Base-by-base conservation (phyloP, 805 yeast genomes). In the Sungouiozyma ichnusensis region DNA sequence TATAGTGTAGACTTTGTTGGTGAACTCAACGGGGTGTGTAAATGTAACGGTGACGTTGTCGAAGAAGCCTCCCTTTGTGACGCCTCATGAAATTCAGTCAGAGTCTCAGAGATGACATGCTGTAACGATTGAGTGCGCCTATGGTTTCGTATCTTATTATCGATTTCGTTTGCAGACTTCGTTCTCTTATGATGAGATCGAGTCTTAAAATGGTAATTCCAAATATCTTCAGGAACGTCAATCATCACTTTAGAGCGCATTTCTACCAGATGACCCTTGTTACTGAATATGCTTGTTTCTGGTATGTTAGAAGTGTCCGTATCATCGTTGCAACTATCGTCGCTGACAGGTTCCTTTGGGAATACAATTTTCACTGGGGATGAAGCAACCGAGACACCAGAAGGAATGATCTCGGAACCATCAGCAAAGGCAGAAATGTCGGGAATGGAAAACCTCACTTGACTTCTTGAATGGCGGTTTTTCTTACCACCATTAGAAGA, bases 371-470 rank as follows among this genome's bases (percentile, higher is more conserved):
- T 58, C 3, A 48, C 42, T 3, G 63, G 62, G 1, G 64, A 60
- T 16, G 45, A 33, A 11, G 38, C 35, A 14, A 36, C 36, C 11
- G 49, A 41, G 3, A 33, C n/a, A 13, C 16, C 16, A 8, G 36
- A 20, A n/a, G 31, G 15, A n/a, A n/a, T n/a, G n/a, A n/a, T n/a
- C n/a, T n/a, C n/a, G n/a, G n/a, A n/a, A n/a, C 13, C 38, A 16
- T 44, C 36, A 20, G 16, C 3, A 20, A 16, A 27, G 16, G 16
- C 20, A 9, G 19, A 13, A 9, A 45, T 33, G 33, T 48, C 51
- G 9, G 60, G 64, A 4, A 59, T 45, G 5, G 63, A 58, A 38
- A 59, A 59, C 38, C 64, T 47, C 6, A 59, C 64, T 40, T 59
- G 62, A 9, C 58, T 50, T 39, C 44, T 49, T 8, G 50, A 24